phyloP scores from a whole-genome alignment of 2,329 filamentous ascomycete species.

The Ascochyta fabae region DNA sequence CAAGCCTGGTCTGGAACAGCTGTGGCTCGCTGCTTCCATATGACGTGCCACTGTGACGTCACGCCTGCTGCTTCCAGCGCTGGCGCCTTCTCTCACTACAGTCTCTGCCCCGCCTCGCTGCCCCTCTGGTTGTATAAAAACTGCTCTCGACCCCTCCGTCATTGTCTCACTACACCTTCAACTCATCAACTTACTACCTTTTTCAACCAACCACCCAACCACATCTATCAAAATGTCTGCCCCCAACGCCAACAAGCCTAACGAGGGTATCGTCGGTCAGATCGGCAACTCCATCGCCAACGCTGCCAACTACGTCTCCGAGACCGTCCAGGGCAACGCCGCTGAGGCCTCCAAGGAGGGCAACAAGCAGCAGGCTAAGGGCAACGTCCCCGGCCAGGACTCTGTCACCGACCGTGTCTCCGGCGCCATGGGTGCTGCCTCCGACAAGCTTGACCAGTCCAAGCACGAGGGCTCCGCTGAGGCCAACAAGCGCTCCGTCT shows the following conservation, averaged over 20 bases:
- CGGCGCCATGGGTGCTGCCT: constrained; percentile 59
- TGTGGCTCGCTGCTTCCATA: constrained; percentile 13
- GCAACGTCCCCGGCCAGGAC: constrained; percentile 61
- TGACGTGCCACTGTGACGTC: constrained; percentile 17
- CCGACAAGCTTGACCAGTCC: constrained; percentile 61
- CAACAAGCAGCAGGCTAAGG: constrained; percentile 66
- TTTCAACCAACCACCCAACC: constrained; percentile 18
- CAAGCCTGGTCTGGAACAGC: constrained; percentile 16
- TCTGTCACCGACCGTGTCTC: constrained; percentile 57
- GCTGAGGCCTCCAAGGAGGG: constrained; percentile 68
- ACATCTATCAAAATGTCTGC: constrained; percentile 50
- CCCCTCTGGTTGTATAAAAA: constrained; percentile 26
- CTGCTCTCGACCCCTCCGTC: constrained; percentile 12
- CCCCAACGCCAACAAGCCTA: constrained; percentile 53
- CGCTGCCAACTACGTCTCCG: constrained; percentile 72
- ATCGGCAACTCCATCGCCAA: constrained; percentile 55
- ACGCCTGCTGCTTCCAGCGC: constrained; percentile 9
- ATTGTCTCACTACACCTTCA: constrained; percentile 25
- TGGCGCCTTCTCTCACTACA: constrained; percentile 16
- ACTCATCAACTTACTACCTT: constrained; percentile 19
- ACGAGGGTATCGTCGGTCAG: constrained; percentile 54
- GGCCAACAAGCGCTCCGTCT: constrained; percentile 56
- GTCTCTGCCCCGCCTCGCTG: constrained; percentile 2
- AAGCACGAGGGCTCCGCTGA: constrained; percentile 58
- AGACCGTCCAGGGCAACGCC: constrained; percentile 65